Evolutionary conservation across 169 alveolate genomes (phyloP).

Genomic region (Babesia gibsoni): DNA sequence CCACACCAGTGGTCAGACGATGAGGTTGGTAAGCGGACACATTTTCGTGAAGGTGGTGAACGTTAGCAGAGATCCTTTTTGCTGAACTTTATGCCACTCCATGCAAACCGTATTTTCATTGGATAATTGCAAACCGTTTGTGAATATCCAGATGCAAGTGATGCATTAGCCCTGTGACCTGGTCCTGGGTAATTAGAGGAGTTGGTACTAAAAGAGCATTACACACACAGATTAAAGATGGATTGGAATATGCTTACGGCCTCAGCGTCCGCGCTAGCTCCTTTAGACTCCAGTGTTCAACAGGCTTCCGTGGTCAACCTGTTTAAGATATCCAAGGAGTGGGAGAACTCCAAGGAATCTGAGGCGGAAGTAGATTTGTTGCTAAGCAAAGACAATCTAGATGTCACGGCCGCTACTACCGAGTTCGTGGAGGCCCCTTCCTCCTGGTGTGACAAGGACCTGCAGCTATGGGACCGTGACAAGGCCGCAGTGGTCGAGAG

Average conservation of each 20-base stretch:
- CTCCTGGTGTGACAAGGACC: slow-evolving; percentile 45
- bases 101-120: no score
- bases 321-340: slow-evolving; percentile 53
- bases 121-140: no score
- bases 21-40: no score
- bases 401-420: not conserved
- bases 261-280: slow-evolving; percentile 43
- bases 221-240: no score
- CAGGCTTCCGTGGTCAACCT: slow-evolving; percentile 57
- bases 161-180: not conserved
- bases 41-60: no score
- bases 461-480: slow-evolving; percentile 63
- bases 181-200: no score
- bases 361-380: not conserved
- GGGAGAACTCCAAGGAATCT: not conserved
- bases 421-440: slow-evolving; percentile 2
- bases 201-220: no score
- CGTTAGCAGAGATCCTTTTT: no score
- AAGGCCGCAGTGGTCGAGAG: slow-evolving; percentile 53
- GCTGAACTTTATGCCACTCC: no score
- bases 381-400: not conserved
- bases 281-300: slow-evolving; percentile 26
- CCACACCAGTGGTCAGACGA: no score
- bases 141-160: not conserved
- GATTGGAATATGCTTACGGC: slow-evolving; percentile 54